Base-by-base conservation (phyloP, 2,329 filamentous ascomycete genomes). In the Nothomitra cinnamomea region DNA sequence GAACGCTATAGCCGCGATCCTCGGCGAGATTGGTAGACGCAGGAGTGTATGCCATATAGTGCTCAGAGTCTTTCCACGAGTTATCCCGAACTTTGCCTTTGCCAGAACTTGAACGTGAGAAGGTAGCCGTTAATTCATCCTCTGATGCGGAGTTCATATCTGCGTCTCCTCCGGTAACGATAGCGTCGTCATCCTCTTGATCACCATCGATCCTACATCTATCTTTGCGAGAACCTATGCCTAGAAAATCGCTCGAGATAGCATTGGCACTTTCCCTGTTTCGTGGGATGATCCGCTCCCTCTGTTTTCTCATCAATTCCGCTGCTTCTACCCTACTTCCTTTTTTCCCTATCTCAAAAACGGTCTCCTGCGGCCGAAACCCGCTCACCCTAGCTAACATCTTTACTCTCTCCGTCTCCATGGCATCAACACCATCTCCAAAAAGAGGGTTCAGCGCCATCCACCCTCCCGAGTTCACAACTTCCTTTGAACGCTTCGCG, bases 11-110 rank as follows among this genome's bases (percentile, higher is more conserved):
- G 12, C 83, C 92, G 53, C 86, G 84, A 64, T 95, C 88, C 69
- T 96, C 90, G 52, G 84, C 86, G 3, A 84, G 74, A 66, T 90
- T 92, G 60, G 79, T 77, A 42, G 80, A 81, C 57, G 85, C 82
- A 0, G 92, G 92, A 1, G 80, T 86, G 73, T 98, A 98, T 8
- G 87, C 85, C 88, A 98, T 96, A 79, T 94, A 98, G 60, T 92
- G 80, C 45, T 95, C 89, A 0, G 82, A 77, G 65, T 95, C 89
- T 63, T 86, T 80, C 76, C 81, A 55, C 51, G 57, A 54, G 55
- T 63, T 57, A 38, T 60, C 57, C 36, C 57, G 57, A 43, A 59
- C 60, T 12, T 52, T 56, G 10, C n/a, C 25, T 28, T 17, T 49
- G 64, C 61, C 53, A 38, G 56, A 43, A 17, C 52, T 13, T n/a